Evolutionary conservation across 2,329 filamentous ascomycete genomes (phyloP).

Genomic region (Sphaerulina vaccinii): DNA sequence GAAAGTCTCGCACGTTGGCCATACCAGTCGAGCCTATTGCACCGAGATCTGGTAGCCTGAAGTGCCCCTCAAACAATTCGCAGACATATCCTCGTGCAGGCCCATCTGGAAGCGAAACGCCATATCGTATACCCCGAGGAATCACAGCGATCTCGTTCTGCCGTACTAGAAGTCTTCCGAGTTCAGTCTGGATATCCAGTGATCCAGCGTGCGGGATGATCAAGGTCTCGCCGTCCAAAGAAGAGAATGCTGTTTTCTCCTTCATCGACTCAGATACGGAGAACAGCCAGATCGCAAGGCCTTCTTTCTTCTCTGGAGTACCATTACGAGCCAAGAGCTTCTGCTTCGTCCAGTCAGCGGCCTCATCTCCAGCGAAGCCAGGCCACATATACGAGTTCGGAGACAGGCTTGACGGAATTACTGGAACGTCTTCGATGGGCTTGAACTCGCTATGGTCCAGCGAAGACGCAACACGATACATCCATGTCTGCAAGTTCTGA

Average conservation of each 20-base stretch:
- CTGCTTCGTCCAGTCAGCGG: conserved; percentile 60
- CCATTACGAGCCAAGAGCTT: conserved; percentile 73
- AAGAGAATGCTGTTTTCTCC: conserved; percentile 71
- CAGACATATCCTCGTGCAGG: conserved; percentile 63
- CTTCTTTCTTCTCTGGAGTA: conserved; percentile 72
- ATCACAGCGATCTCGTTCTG: conserved; percentile 65
- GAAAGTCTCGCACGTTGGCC: conserved; percentile 63
- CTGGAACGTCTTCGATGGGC: conserved; percentile 4
- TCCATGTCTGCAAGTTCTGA: conserved; percentile 56
- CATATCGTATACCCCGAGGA: conserved; percentile 61
- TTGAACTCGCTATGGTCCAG: conserved; percentile 15
- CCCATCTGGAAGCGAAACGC: conserved; percentile 56
- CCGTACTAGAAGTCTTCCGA: conserved; percentile 61
- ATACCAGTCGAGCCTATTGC: conserved; percentile 64
- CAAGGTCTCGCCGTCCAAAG: conserved; percentile 68
- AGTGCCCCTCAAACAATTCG: conserved; percentile 63
- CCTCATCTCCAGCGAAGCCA: conserved; percentile 37
- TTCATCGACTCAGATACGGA: conserved; percentile 76
- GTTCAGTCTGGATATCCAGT: conserved; percentile 65
- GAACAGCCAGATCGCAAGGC: conserved; percentile 75
- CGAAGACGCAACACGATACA: conserved; percentile 52
- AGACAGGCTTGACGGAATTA: conserved; percentile 5
- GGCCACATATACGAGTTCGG: conserved; percentile 25
- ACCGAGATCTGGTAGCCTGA: conserved; percentile 63
- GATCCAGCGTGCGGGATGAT: conserved; percentile 63